Base-by-base conservation (phyloP, 371 early-diverging fungal genomes). In the Mortierella polycephala region DNA sequence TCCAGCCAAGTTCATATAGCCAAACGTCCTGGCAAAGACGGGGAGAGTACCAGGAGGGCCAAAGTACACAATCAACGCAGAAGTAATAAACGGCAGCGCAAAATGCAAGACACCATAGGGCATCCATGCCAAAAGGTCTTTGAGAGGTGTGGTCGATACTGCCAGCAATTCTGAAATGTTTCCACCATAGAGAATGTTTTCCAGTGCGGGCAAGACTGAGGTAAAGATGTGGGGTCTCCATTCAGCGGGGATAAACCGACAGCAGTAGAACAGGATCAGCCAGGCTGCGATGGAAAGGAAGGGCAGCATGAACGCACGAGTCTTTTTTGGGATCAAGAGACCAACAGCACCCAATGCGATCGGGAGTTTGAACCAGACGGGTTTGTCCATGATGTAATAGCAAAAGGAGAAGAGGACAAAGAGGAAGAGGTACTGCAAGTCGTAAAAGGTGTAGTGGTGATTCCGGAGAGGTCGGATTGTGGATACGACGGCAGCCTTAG, bases 61-160 rank as follows among this genome's bases (percentile, higher is more conserved):
- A 76, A 81, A 83, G 66, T 74, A 71, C 57, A 83, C 85, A 30
- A 91, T 72, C 23, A 84, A 56, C 0, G 81, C 20, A 1, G 85
- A 83, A 12, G 88, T 85, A 40, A 91, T 62, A 55, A 88, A 86
- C 2, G 91, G 91, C 21, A 90, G 84, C 7, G 87, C 82, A 73
- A 89, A 93, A 62, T 93, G 92, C 46, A 89, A 62, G 16, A 93
- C 83, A 37, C 93, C 93, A 67, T 93, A 93, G 13, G 91, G 91
- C 37, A 93, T 58, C 89, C 92, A 92, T 6, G 89, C 88, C 21
- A 91, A 64, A 7, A 92, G 75, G 82, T 93, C 93, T 51, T 86
- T 76, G 7, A 85, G 58, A 11, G 85, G 83, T 12, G 85, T 83
- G 0, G 88, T 85, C 30, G 86, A 72, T 23, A 79, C 76, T 14